Evolutionary conservation across 305 asterid genomes (phyloP).

Genomic region (Rubia balearica): DNA sequence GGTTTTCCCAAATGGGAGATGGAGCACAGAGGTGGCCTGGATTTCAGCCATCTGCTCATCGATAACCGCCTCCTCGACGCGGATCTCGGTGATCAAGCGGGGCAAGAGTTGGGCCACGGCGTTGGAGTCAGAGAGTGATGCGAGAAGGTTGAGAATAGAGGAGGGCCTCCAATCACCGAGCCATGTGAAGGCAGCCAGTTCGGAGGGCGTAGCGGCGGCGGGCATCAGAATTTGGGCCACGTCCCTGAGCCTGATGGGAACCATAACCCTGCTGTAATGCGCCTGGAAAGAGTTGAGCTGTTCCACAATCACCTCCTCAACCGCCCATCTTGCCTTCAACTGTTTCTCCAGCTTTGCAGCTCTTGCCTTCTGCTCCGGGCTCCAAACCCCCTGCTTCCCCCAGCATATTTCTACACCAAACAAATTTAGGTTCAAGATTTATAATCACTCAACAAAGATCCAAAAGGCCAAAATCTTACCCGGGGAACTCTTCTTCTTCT

Average conservation of each 20-base stretch:
- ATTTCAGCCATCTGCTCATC: constrained; percentile 84
- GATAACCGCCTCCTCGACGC: constrained; percentile 78
- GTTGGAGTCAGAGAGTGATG: constrained; percentile 29
- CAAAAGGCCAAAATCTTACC: neutral
- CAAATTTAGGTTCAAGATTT: neutral
- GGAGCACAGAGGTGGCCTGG: constrained; percentile 69
- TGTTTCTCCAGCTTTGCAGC: constrained; percentile 65
- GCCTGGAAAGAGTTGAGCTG: constrained; percentile 46
- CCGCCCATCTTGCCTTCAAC: constrained; percentile 59
- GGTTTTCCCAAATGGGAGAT: constrained; percentile 52
- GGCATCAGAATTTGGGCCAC: constrained; percentile 60
- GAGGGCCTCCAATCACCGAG: constrained; percentile 95
- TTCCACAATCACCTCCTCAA: constrained; percentile 57
- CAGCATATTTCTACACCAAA: constrained; percentile 36
- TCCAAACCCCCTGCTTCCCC: constrained; percentile 54
- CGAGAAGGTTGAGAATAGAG: constrained; percentile 49
- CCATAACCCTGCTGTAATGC: constrained; percentile 36
- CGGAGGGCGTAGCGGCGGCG: constrained; percentile 50
- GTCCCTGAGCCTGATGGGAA: constrained; percentile 45
- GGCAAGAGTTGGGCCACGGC: constrained; percentile 39
- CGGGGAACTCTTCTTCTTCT: neutral
- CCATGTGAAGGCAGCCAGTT: constrained; percentile 65
- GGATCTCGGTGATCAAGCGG: constrained; percentile 50
- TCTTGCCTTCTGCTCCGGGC: constrained; percentile 54
- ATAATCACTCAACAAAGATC: neutral